A percentile compares a stretch with the other conserved stretches of the same genome.
Evolutionary conservation across 1,284 basidiomycete species (phyloP).

Genomic region (Sanghuangporus sanghuang): DNA sequence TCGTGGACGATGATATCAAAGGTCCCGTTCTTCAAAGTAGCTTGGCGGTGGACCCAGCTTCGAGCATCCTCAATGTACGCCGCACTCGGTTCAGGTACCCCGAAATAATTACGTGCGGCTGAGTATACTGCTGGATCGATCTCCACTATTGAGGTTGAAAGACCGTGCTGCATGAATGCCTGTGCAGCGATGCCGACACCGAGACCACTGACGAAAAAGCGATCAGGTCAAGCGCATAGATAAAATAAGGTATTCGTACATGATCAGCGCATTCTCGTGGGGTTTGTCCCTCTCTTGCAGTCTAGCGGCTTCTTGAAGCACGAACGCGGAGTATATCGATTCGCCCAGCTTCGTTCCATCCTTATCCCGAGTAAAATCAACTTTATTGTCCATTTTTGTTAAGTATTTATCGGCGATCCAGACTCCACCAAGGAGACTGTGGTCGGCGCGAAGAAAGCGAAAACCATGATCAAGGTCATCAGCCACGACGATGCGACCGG

Average conservation of each 20-base stretch:
- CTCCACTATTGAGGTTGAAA: conserved; percentile 73
- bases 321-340: conserved; percentile 81
- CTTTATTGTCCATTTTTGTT: conserved; percentile 35
- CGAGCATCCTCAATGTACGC: conserved; percentile 77
- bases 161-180: conserved; percentile 61
- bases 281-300: conserved; percentile 41
- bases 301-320: conserved; percentile 78
- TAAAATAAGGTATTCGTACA: conserved; percentile 42
- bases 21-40: conserved; percentile 26
- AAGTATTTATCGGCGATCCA: conserved; percentile 61
- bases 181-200: conserved; percentile 79
- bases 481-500: conserved; percentile 18
- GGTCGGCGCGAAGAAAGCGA: conserved; percentile 81
- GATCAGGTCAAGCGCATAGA: conserved; percentile 1
- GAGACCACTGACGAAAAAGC: conserved; percentile 56
- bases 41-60: conserved; percentile 48
- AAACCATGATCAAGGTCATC: conserved; percentile 40
- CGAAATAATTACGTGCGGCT: conserved; percentile 77
- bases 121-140: conserved; percentile 85
- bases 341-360: conserved; percentile 55
- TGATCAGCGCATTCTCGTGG: conserved; percentile 57
- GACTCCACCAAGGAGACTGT: conserved; percentile 84
- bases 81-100: conserved; percentile 55
- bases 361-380: conserved; percentile 43
- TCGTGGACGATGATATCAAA: conserved; percentile 87